Base-by-base conservation (phyloP, 768 basidiomycete genomes). In the Phlebiopsis flavidoalba region DNA sequence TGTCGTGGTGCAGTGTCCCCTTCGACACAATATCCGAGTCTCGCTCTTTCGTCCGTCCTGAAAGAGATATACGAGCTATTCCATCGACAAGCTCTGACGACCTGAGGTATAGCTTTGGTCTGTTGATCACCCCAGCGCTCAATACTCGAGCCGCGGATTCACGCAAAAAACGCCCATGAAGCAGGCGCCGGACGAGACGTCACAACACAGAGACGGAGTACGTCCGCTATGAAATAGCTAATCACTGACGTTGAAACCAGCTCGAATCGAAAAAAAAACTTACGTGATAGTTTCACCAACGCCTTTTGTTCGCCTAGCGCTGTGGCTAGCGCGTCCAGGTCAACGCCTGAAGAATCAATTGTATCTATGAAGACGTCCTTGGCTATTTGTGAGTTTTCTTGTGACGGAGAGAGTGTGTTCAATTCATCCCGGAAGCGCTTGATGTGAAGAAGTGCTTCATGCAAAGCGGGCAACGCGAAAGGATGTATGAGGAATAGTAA, bases 31-130 rank as follows among this genome's bases (percentile, higher is more conserved):
- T 77, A 64, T 93, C 90, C 35, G 65, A 65, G 35, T 71, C 72
- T 58, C 76, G 79, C 21, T 74, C 76, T 52, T 77, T 78, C 19
- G 70, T 72, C 61, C 74, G 69, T 19, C 74, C 77, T 37, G 76
- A 60, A 7, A 76, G 70, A 1, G 74, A 71, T 40, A 84, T 66
- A 37, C 73, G 79, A 11, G 78, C 70, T 21, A 85, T 71, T 7
- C 85, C 86, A 65, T 89, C 87, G 6, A 88, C 75, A n/a, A 92
- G 79, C 63, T 92, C 88, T 10, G 70, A 74, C 1, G 88, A 80
- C 67, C 88, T 90, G 69, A 93, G 80, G 67, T 91, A 92, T 37
- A 92, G 74, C 8, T 77, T 79, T 0, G 88, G 74, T 66, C 87
- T 88, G 72, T 87, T 79, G 43, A 91, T 70, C n/a, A 82, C 74